Percentiles rank a stretch among this genome's conserved stretches.
phyloP scores from a whole-genome alignment of 139 green algal species.

The Volvox reticuliferus region DNA sequence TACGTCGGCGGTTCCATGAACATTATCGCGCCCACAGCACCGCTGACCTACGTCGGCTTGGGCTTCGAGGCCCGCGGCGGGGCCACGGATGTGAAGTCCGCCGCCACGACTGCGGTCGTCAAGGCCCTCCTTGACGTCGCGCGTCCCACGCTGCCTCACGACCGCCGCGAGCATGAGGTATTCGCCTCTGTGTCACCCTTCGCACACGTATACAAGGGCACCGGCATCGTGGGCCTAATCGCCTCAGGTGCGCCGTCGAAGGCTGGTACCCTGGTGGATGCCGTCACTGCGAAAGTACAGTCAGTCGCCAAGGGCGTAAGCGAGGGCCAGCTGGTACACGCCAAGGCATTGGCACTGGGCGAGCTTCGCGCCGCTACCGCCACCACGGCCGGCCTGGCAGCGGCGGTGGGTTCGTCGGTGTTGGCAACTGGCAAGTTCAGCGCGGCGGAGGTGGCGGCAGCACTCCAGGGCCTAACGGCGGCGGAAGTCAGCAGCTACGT shows the following conservation, averaged over 20 bases:
- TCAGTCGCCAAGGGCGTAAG: slow-evolving; percentile 47
- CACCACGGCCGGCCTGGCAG: slow-evolving; percentile 16
- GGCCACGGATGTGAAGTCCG: slow-evolving; percentile 60
- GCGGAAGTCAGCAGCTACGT: slow-evolving; percentile 49
- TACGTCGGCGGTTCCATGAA: slow-evolving; percentile 68
- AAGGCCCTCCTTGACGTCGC: slow-evolving; percentile 66
- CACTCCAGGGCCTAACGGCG: slow-evolving; percentile 40
- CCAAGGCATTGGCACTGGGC: slow-evolving; percentile 57
- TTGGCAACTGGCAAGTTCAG: slow-evolving; percentile 57
- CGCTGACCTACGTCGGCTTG: slow-evolving; percentile 60
- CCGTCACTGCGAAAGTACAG: slow-evolving; percentile 57
- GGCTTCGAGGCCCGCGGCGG: slow-evolving; percentile 71
- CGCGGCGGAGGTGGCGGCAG: slow-evolving; percentile 24
- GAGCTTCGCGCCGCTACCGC: slow-evolving; percentile 29
- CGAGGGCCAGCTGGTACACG: slow-evolving; percentile 51
- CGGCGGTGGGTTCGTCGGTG: slow-evolving; percentile 40
- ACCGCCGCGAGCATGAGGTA: slow-evolving; percentile 44
- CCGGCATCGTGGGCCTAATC: slow-evolving; percentile 57
- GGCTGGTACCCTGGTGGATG: slow-evolving; percentile 43
- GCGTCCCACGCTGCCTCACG: slow-evolving; percentile 58
- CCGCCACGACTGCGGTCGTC: slow-evolving; percentile 58
- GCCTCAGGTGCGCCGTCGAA: slow-evolving; percentile 32
- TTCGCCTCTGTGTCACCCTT: slow-evolving; percentile 53
- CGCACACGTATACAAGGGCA: slow-evolving; percentile 56
- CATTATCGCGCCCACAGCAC: slow-evolving; percentile 45